Percentiles rank a stretch among this genome's conserved stretches.
These are phyloP conservation scores for Prunella vulgaris DNA, from an alignment of 257 asterid species.

Conservation along the genomic window DNA sequence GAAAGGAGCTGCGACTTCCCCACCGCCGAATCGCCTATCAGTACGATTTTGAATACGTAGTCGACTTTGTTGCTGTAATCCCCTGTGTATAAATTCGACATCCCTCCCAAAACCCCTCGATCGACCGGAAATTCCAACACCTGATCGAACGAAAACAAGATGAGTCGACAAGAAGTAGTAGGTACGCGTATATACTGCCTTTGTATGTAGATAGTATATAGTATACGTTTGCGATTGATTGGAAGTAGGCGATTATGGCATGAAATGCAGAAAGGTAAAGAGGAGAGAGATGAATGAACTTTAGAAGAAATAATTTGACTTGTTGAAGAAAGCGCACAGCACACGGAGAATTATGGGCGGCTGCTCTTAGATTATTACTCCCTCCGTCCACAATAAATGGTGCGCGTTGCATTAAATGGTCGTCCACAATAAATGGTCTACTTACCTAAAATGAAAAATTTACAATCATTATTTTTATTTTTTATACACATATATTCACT, in stretches of 20 bases:
- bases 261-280: background rate
- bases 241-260: background rate
- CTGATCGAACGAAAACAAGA: background rate
- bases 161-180: background rate
- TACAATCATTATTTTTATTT: too few relatives aligned
- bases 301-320: slow-evolving; percentile 9
- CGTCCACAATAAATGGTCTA: too few relatives aligned
- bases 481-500: too few relatives aligned
- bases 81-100: slow-evolving; percentile 56
- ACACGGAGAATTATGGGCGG: too few relatives aligned
- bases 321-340: too few relatives aligned
- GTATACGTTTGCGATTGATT: background rate
- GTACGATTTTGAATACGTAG: slow-evolving; percentile 68
- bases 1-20: slow-evolving; percentile 84
- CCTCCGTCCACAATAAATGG: too few relatives aligned
- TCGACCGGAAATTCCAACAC: background rate
- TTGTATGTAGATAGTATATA: background rate
- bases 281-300: background rate
- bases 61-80: slow-evolving; percentile 59
- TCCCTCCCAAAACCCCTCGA: background rate
- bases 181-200: background rate
- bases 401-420: too few relatives aligned
- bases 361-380: too few relatives aligned
- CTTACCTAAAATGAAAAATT: too few relatives aligned
- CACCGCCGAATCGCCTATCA: slow-evolving; percentile 82